A percentile compares a stretch with the other conserved stretches of the same genome.
These are phyloP conservation scores for Paulownia fortunei DNA, from an alignment of 257 asterid genomes.

Conservation along the genomic window DNA sequence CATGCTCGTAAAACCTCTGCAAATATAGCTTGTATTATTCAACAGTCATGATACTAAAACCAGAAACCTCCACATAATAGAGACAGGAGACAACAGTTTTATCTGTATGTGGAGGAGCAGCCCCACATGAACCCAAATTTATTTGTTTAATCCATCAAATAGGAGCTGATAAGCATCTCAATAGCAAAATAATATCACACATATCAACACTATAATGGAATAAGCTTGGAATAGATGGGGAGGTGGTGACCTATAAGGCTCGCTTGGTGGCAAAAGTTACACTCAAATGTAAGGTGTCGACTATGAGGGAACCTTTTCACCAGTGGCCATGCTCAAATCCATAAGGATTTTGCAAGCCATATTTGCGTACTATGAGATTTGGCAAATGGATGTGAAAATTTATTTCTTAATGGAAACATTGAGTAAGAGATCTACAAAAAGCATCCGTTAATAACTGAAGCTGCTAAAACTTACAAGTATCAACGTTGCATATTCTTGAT, in stretches of 20 bases:
- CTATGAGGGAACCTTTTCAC: conserved; percentile 1
- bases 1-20: conserved; percentile 99
- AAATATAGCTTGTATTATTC: conserved; percentile 35
- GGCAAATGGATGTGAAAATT: conserved; percentile 1
- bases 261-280: neutral
- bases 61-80: conserved; percentile 20
- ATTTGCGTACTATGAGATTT: neutral
- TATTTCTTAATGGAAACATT: neutral
- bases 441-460: conserved; percentile 1
- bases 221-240: conserved; percentile 17
- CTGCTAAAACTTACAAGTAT: neutral
- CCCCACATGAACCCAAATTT: neutral
- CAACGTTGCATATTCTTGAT: neutral
- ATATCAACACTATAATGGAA: neutral
- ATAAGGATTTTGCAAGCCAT: neutral
- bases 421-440: neutral
- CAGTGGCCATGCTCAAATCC: neutral
- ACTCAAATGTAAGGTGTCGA: conserved; percentile 6
- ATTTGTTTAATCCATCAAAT: neutral
- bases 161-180: neutral
- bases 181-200: neutral
- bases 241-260: neutral
- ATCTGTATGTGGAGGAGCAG: conserved; percentile 12
- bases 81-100: conserved; percentile 6
- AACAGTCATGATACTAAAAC: conserved; percentile 14